Base-by-base conservation (phyloP, 169 alveolate genomes). In the Besnoitia besnoiti region DNA sequence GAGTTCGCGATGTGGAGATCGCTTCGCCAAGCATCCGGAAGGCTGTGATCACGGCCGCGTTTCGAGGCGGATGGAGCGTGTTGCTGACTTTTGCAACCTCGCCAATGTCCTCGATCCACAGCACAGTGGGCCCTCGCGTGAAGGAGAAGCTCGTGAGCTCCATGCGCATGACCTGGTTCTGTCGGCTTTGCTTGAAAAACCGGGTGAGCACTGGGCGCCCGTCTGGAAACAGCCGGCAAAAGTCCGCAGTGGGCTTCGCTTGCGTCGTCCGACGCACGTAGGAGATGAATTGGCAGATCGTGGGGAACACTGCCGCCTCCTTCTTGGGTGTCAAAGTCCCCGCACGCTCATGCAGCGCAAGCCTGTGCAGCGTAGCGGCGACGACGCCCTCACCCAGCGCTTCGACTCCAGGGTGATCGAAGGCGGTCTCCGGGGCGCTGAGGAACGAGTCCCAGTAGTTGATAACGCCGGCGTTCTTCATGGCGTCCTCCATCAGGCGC, bases 341-440 rank as follows among this genome's bases (percentile, higher is more conserved):
- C n/a, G 61, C 30, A 21, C 87, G 87, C 2, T n/a, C 87, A 7
- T 77, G 87, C 49, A 77, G 59, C 33, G 87, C 87, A 27, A 77
- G 40, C 39, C 30, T 37, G 55, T 77, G 87, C 49, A 77, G 59
- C 33, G 40, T 55, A 0, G 61, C 40, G n/a, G 87, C 87, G 55
- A 77, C 35, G 24, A 77, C 59, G 33, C 16, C 19, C 14, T 42
- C 59, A 77, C 33, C 24, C 21, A 77, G 87, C 1, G 59, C 40
- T 42, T 77, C 87, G 55, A 77, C 0, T 2, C 14, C 61, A 19
- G 87, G 55, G n/a, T 16, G 0, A 27, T 39, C 49, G 59, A 40
- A 77, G 8, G 19, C 0, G 40, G 21, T 37, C 12, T 42, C 87
- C 30, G 59, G 10, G 21, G 7, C 39, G 37, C 16, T 2, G 33